Conservation (phyloP, 2,329 filamentous ascomycete genomes). For the Claviceps fusiformis region DNA sequence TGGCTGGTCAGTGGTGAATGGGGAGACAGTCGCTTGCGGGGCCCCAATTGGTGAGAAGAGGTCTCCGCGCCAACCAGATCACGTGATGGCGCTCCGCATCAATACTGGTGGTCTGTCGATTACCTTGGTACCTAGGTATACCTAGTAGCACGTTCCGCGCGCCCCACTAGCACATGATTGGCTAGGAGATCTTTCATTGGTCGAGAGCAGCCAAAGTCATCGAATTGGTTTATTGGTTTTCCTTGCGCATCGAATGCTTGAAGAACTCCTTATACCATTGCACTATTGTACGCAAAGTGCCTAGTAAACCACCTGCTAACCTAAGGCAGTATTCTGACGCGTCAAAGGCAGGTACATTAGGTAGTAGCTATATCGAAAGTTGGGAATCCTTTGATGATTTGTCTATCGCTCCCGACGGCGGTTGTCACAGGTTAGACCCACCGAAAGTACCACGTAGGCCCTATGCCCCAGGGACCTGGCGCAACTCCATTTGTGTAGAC, state of each 20-base stretch:
- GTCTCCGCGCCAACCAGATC: conserved; percentile 5
- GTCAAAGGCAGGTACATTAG: no score
- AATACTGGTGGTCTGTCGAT: no score
- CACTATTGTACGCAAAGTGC: no score
- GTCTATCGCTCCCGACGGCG: background rate
- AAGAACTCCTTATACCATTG: no score
- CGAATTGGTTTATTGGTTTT: no score
- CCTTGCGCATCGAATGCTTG: no score
- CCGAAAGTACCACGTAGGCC: conserved; percentile 4
- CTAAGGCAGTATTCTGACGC: no score
- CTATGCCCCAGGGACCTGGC: background rate
- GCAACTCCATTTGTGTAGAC: background rate
- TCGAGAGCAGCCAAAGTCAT: background rate
- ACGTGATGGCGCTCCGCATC: background rate
- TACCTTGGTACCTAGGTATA: no score
- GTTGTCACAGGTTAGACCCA: conserved; percentile 2
- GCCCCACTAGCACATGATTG: background rate
- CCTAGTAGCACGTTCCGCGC: no score
- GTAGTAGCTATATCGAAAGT: no score
- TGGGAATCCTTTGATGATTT: background rate
- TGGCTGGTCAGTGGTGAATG: conserved; percentile 19
- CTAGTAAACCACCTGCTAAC: no score
- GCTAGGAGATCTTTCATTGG: background rate
- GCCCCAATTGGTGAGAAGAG: background rate
- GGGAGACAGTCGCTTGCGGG: conserved; percentile 6